Conservation (phyloP, 352 stramenopile species). For the Pythium guiyangense region DNA sequence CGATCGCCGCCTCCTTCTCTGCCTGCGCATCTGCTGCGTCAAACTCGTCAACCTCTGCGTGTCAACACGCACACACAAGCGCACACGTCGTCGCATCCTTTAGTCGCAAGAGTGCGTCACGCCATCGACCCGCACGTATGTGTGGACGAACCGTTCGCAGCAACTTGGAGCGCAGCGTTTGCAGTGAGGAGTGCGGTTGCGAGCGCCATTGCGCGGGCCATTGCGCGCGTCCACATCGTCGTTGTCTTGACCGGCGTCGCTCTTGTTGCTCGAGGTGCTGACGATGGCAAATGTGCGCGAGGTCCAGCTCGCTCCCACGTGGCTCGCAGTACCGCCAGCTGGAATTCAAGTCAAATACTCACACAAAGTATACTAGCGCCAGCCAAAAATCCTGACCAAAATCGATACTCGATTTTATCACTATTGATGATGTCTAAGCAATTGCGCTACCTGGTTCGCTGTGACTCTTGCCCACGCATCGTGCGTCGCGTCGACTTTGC, state of each 20-base stretch:
- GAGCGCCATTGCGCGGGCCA: conserved; percentile 14
- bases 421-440: too few relatives aligned
- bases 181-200: conserved; percentile 7
- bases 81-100: background rate
- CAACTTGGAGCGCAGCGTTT: conserved; percentile 6
- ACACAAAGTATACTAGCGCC: too few relatives aligned
- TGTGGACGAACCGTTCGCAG: conserved; percentile 4
- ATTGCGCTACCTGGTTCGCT: too few relatives aligned
- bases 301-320: background rate
- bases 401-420: too few relatives aligned
- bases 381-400: too few relatives aligned
- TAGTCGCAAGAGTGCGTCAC: background rate
- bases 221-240: conserved; percentile 12
- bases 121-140: background rate
- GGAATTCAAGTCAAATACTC: too few relatives aligned
- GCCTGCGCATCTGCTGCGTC: conserved; percentile 26
- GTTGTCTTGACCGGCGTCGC: background rate
- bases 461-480: too few relatives aligned
- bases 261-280: background rate
- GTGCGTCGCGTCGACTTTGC: too few relatives aligned
- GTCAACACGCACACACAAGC: conserved; percentile 1
- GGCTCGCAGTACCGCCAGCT: background rate
- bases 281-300: background rate
- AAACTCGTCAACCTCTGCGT: conserved; percentile 35
- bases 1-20: conserved; percentile 12